Evolutionary conservation across 306 rosid species (phyloP).

Genomic region (Castanea sativa): DNA sequence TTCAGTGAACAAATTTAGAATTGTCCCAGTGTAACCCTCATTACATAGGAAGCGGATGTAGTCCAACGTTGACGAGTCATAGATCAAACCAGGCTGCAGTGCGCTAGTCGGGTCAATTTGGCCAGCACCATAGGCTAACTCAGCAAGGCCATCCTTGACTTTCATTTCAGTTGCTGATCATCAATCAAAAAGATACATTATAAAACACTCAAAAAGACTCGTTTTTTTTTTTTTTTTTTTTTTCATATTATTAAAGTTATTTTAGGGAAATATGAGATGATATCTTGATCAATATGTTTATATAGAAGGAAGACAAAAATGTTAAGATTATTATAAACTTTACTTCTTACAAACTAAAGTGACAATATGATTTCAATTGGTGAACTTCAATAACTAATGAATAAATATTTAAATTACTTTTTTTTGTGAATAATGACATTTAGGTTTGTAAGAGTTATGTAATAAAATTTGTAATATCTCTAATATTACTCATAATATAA

Average conservation of each 20-base stretch:
- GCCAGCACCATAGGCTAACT: slow-evolving; percentile 63
- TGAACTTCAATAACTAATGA: no score
- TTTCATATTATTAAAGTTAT: background rate
- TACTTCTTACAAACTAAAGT: no score
- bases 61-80: slow-evolving; percentile 35
- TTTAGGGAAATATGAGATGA: background rate
- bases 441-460: no score
- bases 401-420: no score
- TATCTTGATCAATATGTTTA: no score
- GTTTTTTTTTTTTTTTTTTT: no score
- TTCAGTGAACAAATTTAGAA: slow-evolving; percentile 14
- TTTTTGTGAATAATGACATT: no score
- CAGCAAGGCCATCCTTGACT: slow-evolving; percentile 19
- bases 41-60: slow-evolving; percentile 61
- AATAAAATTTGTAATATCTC: no score
- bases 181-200: slow-evolving; percentile 17
- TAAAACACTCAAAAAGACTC: background rate
- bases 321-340: no score
- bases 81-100: slow-evolving; percentile 56
- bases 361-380: no score
- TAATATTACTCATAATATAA: no score
- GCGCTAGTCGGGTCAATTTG: slow-evolving; percentile 56
- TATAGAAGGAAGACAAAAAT: no score
- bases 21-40: slow-evolving; percentile 40
- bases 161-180: slow-evolving; percentile 46